Evolutionary conservation across 768 basidiomycete genomes (phyloP).

Genomic region (Macrolepiota albuminosa): DNA sequence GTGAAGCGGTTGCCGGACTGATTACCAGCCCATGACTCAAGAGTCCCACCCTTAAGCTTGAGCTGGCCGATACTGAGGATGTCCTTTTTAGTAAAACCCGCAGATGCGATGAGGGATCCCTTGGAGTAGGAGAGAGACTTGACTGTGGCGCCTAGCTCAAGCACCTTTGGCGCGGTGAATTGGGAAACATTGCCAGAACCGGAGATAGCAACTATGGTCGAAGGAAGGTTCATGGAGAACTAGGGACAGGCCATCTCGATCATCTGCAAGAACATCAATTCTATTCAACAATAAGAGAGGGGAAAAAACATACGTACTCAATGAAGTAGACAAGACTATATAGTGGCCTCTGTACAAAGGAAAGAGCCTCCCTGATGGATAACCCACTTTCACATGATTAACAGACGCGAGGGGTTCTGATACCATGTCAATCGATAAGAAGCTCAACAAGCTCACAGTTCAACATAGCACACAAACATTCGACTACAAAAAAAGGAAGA

Average conservation of each 20-base stretch:
- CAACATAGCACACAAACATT: no score
- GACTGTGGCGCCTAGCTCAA: constrained; percentile 70
- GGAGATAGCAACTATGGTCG: constrained; percentile 51
- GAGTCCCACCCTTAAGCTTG: constrained; percentile 50
- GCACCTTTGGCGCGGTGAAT: constrained; percentile 70
- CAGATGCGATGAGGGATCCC: constrained; percentile 55
- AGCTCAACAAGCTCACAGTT: no score
- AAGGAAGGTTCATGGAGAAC: constrained; percentile 21
- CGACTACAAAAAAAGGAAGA: no score
- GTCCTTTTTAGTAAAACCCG: constrained; percentile 55
- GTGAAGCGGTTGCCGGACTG: constrained; percentile 33
- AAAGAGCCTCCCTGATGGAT: constrained; percentile 64
- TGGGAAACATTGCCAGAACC: constrained; percentile 75
- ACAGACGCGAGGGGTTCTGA: no score
- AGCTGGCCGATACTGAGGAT: constrained; percentile 46
- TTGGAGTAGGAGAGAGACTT: constrained; percentile 72
- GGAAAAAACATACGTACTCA: constrained; percentile 42
- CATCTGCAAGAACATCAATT: constrained; percentile 34
- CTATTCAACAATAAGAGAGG: not conserved
- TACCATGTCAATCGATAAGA: no score
- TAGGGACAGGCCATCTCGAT: not conserved
- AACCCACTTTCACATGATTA: not conserved
- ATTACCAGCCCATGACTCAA: constrained; percentile 31
- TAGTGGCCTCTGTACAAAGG: constrained; percentile 70
- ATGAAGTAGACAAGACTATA: constrained; percentile 78